These are phyloP conservation scores for Neostapfia colusana DNA, from an alignment of 176 grass and related monocot species.

Conservation along the genomic window DNA sequence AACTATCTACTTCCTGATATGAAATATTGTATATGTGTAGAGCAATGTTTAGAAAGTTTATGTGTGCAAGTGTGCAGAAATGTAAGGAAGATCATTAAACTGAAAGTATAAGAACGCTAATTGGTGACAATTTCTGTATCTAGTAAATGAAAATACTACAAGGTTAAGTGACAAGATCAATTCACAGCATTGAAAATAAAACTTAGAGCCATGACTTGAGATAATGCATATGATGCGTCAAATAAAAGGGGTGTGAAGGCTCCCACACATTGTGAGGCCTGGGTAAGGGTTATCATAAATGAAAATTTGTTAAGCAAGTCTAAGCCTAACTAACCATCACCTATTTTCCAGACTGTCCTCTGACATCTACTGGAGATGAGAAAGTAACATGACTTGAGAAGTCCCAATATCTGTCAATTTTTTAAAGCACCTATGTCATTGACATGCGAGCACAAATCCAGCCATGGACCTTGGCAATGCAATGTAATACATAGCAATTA, in stretches of 20 bases:
- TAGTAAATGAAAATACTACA: conserved; percentile 1
- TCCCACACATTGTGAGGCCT: no score
- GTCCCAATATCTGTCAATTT: background rate
- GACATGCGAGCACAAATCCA: background rate
- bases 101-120: background rate
- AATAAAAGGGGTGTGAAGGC: no score
- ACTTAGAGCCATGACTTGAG: background rate
- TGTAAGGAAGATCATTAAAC: background rate
- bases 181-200: background rate
- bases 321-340: no score
- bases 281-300: no score
- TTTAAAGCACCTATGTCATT: background rate
- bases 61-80: background rate
- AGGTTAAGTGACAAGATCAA: background rate
- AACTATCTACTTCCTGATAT: background rate
- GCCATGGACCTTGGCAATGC: background rate
- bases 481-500: background rate
- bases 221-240: background rate
- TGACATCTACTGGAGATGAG: background rate
- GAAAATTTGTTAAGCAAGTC: background rate
- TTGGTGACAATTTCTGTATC: background rate
- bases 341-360: no score
- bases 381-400: background rate
- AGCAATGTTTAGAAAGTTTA: background rate
- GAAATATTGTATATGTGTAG: background rate